A percentile compares a stretch with the other conserved stretches of the same genome.
phyloP scores from a whole-genome alignment of 306 rosid species.

The Quercus agrifolia region DNA sequence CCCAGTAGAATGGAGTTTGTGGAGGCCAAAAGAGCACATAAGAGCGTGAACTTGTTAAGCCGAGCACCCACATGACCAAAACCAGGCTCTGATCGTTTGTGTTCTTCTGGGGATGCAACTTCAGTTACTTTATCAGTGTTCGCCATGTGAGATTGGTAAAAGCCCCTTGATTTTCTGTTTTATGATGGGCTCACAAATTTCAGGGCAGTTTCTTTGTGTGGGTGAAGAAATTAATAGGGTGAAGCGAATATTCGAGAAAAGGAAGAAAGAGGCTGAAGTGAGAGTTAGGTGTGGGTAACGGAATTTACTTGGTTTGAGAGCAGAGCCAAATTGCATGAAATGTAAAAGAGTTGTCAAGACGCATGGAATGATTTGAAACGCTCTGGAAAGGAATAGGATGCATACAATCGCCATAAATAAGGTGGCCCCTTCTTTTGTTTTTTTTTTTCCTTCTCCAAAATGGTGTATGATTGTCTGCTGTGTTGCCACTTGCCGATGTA shows the following conservation, averaged over 20 bases:
- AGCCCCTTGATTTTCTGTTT: neutral
- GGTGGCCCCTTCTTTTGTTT: neutral
- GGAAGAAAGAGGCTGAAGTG: slow-evolving; percentile 13
- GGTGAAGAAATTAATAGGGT: neutral
- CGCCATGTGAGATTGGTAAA: neutral
- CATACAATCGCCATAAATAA: neutral
- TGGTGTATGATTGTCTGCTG: too few species aligned
- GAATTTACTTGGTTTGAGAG: neutral
- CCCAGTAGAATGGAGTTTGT: slow-evolving; percentile 77
- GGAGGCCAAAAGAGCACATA: slow-evolving; percentile 74
- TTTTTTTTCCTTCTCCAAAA: too few species aligned
- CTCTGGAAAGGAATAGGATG: neutral
- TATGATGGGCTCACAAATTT: neutral
- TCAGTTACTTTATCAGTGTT: neutral
- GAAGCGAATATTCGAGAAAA: too few species aligned
- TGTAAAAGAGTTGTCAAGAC: neutral
- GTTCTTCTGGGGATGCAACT: neutral
- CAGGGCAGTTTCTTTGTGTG: slow-evolving; percentile 3
- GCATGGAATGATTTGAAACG: slow-evolving; percentile 17
- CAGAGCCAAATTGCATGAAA: slow-evolving; percentile 14
- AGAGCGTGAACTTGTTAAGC: slow-evolving; percentile 61
- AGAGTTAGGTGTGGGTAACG: slow-evolving; percentile 34
- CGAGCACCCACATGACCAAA: slow-evolving; percentile 3
- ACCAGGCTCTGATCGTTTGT: neutral
- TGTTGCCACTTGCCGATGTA: too few species aligned